Percentiles rank a stretch among this genome's conserved stretches.
These are phyloP conservation scores for Pseudogymnoascus sp. DNA, from an alignment of 2,329 filamentous ascomycete species.

Conservation along the genomic window DNA sequence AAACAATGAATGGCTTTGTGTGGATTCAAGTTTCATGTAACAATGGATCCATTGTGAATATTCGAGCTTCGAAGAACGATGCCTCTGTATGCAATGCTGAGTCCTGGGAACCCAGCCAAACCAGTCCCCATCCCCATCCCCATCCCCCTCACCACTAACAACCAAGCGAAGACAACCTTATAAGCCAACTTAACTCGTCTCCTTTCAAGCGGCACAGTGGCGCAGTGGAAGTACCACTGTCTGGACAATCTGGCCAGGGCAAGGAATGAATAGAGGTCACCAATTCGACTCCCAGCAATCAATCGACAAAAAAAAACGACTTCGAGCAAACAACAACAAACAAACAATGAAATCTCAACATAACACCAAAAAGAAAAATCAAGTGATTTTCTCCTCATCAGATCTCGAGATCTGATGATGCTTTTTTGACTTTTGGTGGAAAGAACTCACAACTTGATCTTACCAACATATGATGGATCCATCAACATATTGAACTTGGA, in stretches of 20 bases:
- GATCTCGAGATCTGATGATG: background rate
- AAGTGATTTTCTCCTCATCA: conserved; percentile 4
- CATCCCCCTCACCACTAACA: background rate
- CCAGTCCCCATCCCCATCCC: background rate
- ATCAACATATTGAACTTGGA: background rate
- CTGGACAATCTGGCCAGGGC: conserved; percentile 7
- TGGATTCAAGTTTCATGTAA: background rate
- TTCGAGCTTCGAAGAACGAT: background rate
- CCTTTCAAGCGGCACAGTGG: background rate
- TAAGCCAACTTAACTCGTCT: background rate
- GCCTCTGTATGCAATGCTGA: background rate
- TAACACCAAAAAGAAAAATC: background rate
- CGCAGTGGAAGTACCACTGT: conserved; percentile 7
- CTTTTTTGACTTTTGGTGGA: background rate
- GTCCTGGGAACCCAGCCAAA: background rate
- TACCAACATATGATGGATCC: background rate
- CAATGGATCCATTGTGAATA: background rate
- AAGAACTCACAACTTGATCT: background rate
- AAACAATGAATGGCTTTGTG: background rate
- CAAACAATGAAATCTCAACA: background rate
- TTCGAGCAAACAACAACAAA: background rate
- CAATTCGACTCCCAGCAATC: background rate
- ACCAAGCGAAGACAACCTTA: background rate
- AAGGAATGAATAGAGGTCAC: background rate
- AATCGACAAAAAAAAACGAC: background rate